phyloP scores from a whole-genome alignment of 805 yeast species.

The Cyberlindnera samutprakarnensis region DNA sequence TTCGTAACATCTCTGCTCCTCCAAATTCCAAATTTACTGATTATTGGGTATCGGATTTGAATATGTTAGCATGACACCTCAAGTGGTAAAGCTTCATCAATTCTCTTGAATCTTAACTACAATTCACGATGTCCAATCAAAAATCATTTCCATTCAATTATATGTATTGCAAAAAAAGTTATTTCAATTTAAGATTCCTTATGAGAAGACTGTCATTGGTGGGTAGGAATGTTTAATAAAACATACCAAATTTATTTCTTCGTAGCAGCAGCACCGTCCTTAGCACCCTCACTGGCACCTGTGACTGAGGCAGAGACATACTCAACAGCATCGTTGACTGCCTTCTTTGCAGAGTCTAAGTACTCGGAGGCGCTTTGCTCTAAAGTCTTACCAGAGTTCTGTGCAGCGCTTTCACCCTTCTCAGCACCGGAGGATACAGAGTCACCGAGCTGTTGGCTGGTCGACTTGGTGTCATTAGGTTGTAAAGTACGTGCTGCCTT shows the following conservation, averaged over 20 bases:
- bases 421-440: constrained; percentile 46
- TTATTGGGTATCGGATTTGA: too few species aligned
- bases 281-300: constrained; percentile 56
- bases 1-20: too few species aligned
- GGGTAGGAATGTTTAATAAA: too few species aligned
- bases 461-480: constrained; percentile 64
- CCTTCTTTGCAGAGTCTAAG: constrained; percentile 47
- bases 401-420: constrained; percentile 30
- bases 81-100: too few species aligned
- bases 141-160: too few species aligned
- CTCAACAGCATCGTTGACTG: constrained; percentile 36
- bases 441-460: constrained; percentile 63
- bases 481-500: constrained; percentile 47
- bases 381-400: constrained; percentile 30
- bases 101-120: too few species aligned
- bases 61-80: too few species aligned
- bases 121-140: too few species aligned
- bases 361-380: constrained; percentile 52
- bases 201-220: too few species aligned
- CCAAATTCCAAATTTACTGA: too few species aligned
- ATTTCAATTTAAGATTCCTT: too few species aligned
- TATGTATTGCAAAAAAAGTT: too few species aligned
- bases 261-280: constrained; percentile 31
- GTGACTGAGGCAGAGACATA: constrained; percentile 41
- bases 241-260: constrained; percentile 7